Evolutionary conservation across 2,329 filamentous ascomycete species (phyloP).

Genomic region (Diaporthe ampelina): DNA sequence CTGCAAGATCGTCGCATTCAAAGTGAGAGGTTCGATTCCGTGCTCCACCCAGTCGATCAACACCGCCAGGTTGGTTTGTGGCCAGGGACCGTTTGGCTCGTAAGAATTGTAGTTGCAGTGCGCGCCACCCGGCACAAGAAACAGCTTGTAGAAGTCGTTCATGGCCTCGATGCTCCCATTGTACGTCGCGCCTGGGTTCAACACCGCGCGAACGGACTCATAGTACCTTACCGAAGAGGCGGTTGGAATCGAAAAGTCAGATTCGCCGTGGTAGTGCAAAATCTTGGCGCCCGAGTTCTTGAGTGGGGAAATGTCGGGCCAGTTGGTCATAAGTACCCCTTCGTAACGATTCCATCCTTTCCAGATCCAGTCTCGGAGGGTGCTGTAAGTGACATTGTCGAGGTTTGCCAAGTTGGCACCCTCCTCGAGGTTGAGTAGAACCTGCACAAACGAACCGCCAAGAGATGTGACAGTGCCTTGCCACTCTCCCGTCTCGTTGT

Average conservation of each 20-base stretch:
- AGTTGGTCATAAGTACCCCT: constrained; percentile 59
- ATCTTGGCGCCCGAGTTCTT: constrained; percentile 61
- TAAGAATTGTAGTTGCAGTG: constrained; percentile 61
- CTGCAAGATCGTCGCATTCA: constrained; percentile 50
- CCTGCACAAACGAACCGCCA: constrained; percentile 34
- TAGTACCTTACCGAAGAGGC: constrained; percentile 56
- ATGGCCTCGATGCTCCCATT: constrained; percentile 56
- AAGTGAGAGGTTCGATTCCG: constrained; percentile 56
- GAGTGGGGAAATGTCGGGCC: constrained; percentile 61
- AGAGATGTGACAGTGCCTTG: constrained; percentile 43
- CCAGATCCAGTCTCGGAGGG: constrained; percentile 63
- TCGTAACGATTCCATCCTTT: constrained; percentile 61
- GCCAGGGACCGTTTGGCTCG: constrained; percentile 59
- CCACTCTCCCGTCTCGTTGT: constrained; percentile 45
- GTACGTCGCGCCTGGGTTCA: constrained; percentile 53
- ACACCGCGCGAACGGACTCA: constrained; percentile 62
- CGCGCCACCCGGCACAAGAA: constrained; percentile 61
- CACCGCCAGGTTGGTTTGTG: constrained; percentile 42
- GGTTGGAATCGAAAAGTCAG: constrained; percentile 62
- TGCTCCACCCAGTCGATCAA: constrained; percentile 66
- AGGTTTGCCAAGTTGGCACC: constrained; percentile 54
- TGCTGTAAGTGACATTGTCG: constrained; percentile 64
- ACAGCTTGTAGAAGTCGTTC: constrained; percentile 59
- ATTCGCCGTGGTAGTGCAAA: constrained; percentile 66
- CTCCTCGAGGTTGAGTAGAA: constrained; percentile 25